Evolutionary conservation across 78 protist species (phyloP), one percentile per base, ranked within the genome.

Genomic region (Creolimax fragrantissima): DNA sequence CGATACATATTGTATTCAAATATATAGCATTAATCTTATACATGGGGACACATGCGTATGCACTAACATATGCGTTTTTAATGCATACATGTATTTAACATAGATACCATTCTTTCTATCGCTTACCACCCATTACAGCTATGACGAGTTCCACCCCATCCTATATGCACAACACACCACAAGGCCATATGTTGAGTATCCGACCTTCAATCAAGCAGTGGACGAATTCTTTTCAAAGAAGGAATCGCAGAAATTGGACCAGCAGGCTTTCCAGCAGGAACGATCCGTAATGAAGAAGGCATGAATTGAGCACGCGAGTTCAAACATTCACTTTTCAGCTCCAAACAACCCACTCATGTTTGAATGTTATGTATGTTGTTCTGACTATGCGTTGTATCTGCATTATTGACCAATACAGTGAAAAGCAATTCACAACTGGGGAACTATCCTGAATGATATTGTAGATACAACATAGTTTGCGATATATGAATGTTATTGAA

Each of bases 151-250:
- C 67, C 44, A 88, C 24, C 74, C 74, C 91, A 43, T 41, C n/a
- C 81, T 35, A 3, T 42, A 37, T 45, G 45, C 6, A 4, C 90
- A 86, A 45, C 42, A 86, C 45, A 37, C 42, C 45, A 41, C n/a
- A 4, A 86, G 24, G 90, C 42, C 4, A 4, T 86, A 5, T 35
- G 32, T 42, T n/a, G 90, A 86, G 58, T 86, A 17, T 86, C 74
- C 42, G 6, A 81, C 95, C 35, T 98, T 97, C 90, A 95, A 94
- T 43, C 84, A 45, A 36, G 97, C 98, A 4, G 95, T 96, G 3
- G 99, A 98, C 89, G 96, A 95, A 42, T 97, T 83, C 95, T 98
- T 96, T 92, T 86, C 97, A 6, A 44, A 93, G 44, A 84, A 93
- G 3, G 98, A 98, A 45, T 42, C 85, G 11, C 95, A 95, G 90